Evolutionary conservation across 2,329 filamentous ascomycete species (phyloP).

Genomic region (Hypoxylon sp.): DNA sequence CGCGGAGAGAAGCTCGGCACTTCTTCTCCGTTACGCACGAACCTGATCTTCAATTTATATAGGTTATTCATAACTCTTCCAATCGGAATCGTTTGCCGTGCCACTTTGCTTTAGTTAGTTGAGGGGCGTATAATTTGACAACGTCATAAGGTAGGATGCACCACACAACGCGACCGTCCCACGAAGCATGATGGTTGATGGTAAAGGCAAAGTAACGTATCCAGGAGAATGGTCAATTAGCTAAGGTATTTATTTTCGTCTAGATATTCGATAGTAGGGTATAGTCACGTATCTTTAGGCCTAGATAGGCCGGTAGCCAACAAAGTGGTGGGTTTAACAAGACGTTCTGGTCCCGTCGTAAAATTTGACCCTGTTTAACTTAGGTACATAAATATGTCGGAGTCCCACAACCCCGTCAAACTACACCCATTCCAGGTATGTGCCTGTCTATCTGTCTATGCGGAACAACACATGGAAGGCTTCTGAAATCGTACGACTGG

Average conservation of each 20-base stretch:
- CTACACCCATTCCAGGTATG: neutral
- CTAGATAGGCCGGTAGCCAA: neutral
- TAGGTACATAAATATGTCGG: neutral
- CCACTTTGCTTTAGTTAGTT: slow-evolving; percentile 14
- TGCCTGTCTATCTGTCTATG: neutral
- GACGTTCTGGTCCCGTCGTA: neutral
- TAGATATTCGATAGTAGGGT: neutral
- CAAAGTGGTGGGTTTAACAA: neutral
- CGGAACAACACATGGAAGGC: neutral
- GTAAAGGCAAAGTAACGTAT: neutral
- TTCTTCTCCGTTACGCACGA: neutral
- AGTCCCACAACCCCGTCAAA: neutral
- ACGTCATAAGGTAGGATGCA: slow-evolving; percentile 9
- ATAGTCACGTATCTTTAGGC: no score
- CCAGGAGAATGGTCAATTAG: neutral
- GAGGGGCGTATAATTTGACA: slow-evolving; percentile 4
- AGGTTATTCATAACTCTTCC: neutral
- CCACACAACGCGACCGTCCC: neutral
- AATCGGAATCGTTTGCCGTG: neutral
- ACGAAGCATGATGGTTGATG: no score
- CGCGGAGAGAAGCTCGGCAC: neutral
- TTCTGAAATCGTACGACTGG: slow-evolving; percentile 19
- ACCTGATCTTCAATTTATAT: neutral
- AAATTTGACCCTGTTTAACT: neutral
- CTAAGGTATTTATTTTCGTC: neutral